Conservation (phyloP, 257 asterid species). For the Datura wrightii region DNA sequence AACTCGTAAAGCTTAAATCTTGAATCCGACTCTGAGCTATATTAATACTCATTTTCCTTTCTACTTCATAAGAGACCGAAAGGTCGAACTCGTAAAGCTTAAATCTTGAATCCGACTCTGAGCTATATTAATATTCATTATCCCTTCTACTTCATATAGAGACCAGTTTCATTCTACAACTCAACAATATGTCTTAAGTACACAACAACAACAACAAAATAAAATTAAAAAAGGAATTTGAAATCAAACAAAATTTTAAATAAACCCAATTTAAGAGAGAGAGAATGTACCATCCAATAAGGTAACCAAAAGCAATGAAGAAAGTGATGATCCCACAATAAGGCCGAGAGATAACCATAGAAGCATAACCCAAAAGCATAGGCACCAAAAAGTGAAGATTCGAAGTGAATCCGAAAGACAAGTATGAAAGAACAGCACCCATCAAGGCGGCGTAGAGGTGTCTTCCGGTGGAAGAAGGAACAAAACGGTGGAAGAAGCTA, state of each 20-base stretch:
- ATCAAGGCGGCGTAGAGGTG: constrained; percentile 83
- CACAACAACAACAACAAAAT: too few relatives aligned
- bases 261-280: background rate
- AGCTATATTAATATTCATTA: too few relatives aligned
- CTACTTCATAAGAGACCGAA: background rate
- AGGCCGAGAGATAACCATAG: constrained; percentile 69
- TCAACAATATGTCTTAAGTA: too few relatives aligned
- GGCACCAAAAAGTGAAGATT: constrained; percentile 91
- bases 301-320: constrained; percentile 83
- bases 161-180: background rate
- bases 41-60: background rate
- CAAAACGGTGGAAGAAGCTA: constrained; percentile 79
- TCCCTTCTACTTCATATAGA: background rate
- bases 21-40: too few relatives aligned
- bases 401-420: constrained; percentile 87
- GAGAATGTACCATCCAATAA: constrained; percentile 83
- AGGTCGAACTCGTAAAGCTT: too few relatives aligned
- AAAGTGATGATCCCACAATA: constrained; percentile 81
- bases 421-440: constrained; percentile 79
- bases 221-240: background rate
- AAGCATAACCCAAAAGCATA: constrained; percentile 79
- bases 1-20: too few relatives aligned
- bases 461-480: constrained; percentile 69
- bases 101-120: too few relatives aligned
- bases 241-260: background rate